Base-by-base conservation (phyloP, 768 basidiomycete genomes). In the Strobilomyces echinocephalus region DNA sequence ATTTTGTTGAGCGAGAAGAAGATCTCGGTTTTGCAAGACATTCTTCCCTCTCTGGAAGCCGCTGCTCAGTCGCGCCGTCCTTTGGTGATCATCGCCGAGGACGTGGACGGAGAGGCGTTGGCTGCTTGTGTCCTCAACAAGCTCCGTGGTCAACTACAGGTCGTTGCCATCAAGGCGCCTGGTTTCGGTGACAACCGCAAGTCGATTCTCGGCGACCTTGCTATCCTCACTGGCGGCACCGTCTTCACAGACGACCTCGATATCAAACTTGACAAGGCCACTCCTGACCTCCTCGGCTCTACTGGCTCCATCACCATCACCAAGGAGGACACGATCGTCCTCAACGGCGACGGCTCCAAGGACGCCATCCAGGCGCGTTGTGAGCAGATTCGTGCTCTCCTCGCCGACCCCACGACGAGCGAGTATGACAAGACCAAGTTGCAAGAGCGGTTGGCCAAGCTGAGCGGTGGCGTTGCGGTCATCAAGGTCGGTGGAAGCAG, bases 161-260 rank as follows among this genome's bases (percentile, higher is more conserved):
- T 98, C 57, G 86, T 76, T 46, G 95, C 93, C 45, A 84, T 98
- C 75, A 97, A 99, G 78, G 95, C 95, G 16, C 95, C 95, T 49
- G 92, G 95, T 48, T 98, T 99, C 70, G 95, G 95, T 64, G 95
- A 98, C 76, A 99, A 98, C 83, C 88, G 95, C 75, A 99, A 98
- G 78, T 90, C 87, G 51, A 91, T 97, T 74, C 88, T 98, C 50
- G 95, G 95, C 54, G 95, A 97, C 67, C 81, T 98, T 47, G 93
- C 92, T 50, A 97, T 98, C 74, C 85, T 98, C 60, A 97, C 95
- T 5, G 95, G 95, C 48, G 94, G 95, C 57, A 95, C 92, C 49
- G 95, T 99, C 73, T 97, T 98, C 80, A 91, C 92, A 38, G 95
- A 84, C 61, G 91, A 93, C 68, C 84, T 99, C 57, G 95, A 97